Percentiles rank a stretch among this genome's conserved stretches.
These are phyloP conservation scores for Erigeron philadelphicus DNA, from an alignment of 140 eudicot species.

Conservation along the genomic window DNA sequence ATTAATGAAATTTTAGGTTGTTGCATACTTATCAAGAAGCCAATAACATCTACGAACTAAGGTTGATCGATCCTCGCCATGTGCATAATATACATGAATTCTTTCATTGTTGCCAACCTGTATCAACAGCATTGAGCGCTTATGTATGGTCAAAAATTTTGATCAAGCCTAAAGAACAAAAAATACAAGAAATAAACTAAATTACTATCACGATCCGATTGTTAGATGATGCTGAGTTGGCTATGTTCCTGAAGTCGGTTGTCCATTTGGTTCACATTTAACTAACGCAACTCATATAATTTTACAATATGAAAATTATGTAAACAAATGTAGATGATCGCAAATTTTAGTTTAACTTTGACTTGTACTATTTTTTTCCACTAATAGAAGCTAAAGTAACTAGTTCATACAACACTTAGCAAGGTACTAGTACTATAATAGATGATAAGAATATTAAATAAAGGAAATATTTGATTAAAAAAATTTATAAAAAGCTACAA, in stretches of 20 bases:
- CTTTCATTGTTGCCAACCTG: constrained; percentile 83
- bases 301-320: background rate
- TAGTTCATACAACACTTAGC: background rate
- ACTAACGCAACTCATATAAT: background rate
- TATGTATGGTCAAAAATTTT: constrained; percentile 7
- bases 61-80: constrained; percentile 76
- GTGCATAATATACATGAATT: constrained; percentile 96
- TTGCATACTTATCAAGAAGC: constrained; percentile 94
- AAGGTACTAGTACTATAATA: background rate
- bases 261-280: background rate
- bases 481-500: constrained; percentile 17
- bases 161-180: background rate
- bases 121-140: constrained; percentile 13
- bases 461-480: background rate
- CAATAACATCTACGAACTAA: constrained; percentile 98
- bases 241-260: background rate
- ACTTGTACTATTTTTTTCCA: background rate
- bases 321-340: background rate
- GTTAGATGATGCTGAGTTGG: background rate
- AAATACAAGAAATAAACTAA: background rate
- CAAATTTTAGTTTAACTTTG: background rate
- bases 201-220: background rate
- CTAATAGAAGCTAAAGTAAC: background rate
- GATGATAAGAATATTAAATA: constrained; percentile 15
- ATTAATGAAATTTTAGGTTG: constrained; percentile 9